These are phyloP conservation scores for Ilyonectria robusta DNA, from an alignment of 2,329 filamentous ascomycete genomes.

Conservation along the genomic window DNA sequence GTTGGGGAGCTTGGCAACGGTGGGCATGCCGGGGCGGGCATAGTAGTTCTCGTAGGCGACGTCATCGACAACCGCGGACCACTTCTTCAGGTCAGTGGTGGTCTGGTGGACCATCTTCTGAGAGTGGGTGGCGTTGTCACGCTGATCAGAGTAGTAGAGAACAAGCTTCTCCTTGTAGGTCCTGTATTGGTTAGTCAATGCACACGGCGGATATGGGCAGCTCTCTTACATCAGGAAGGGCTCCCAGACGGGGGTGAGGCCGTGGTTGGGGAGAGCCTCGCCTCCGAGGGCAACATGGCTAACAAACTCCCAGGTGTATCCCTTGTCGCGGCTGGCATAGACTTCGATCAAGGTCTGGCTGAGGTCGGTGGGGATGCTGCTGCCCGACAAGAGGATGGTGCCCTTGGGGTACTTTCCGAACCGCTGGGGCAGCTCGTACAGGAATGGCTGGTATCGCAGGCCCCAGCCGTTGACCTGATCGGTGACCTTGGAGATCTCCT, in stretches of 20 bases:
- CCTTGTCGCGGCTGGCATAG: conserved; percentile 74
- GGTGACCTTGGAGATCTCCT: conserved; percentile 73
- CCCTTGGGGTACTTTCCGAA: conserved; percentile 73
- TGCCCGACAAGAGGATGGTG: conserved; percentile 75
- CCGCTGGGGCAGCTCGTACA: conserved; percentile 72
- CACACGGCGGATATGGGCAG: background rate
- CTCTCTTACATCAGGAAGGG: conserved; percentile 70
- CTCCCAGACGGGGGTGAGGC: conserved; percentile 79
- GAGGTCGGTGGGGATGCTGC: conserved; percentile 71
- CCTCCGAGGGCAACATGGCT: conserved; percentile 75
- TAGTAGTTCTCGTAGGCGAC: conserved; percentile 74
- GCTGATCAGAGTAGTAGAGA: conserved; percentile 80
- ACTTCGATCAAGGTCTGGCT: conserved; percentile 78
- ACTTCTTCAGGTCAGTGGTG: conserved; percentile 70
- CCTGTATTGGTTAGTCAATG: conserved; percentile 46
- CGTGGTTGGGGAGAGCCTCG: conserved; percentile 72
- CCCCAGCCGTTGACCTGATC: conserved; percentile 77
- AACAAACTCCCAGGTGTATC: conserved; percentile 76
- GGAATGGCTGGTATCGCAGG: conserved; percentile 78
- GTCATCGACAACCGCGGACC: conserved; percentile 70
- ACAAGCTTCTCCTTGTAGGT: conserved; percentile 72
- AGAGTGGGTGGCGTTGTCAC: conserved; percentile 70
- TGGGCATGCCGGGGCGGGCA: conserved; percentile 78
- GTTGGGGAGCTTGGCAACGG: conserved; percentile 70
- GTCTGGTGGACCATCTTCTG: conserved; percentile 79